These are phyloP conservation scores for Sextonia rubra DNA, from an alignment of 164 flowering plant genomes.

Conservation along the genomic window DNA sequence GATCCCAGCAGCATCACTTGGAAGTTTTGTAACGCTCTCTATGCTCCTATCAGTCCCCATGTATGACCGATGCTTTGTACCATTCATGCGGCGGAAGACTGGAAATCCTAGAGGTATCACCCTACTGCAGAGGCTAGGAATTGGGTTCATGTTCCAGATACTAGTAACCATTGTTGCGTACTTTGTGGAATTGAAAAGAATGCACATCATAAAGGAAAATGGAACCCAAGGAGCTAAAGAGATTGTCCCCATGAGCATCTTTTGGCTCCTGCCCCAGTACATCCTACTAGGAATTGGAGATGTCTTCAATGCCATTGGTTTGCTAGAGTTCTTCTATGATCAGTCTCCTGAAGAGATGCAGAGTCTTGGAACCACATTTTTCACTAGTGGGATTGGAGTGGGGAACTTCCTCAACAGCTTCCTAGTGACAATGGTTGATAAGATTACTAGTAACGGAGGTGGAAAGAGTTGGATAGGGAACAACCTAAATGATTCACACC, in stretches of 20 bases:
- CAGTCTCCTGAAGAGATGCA: constrained; percentile 84
- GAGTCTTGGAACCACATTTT: constrained; percentile 80
- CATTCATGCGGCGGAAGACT: constrained; percentile 52
- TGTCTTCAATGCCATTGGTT: constrained; percentile 69
- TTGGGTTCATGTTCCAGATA: constrained; percentile 58
- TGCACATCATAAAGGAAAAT: constrained; percentile 38
- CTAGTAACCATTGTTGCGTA: constrained; percentile 56
- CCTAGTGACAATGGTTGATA: constrained; percentile 68
- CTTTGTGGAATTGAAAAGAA: constrained; percentile 48
- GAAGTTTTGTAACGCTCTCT: constrained; percentile 69
- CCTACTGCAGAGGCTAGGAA: constrained; percentile 70
- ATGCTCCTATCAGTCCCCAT: constrained; percentile 69
- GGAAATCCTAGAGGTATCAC: constrained; percentile 83
- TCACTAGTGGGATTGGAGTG: constrained; percentile 75
- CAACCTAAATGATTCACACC: constrained; percentile 69
- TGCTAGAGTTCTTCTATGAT: constrained; percentile 78
- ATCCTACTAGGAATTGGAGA: constrained; percentile 66
- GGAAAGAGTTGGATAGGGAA: constrained; percentile 76
- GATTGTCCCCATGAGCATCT: constrained; percentile 71
- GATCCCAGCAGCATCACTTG: constrained; percentile 84
- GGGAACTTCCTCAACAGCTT: constrained; percentile 88
- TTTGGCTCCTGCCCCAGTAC: constrained; percentile 76
- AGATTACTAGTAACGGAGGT: constrained; percentile 43
- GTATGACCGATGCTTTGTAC: constrained; percentile 82
- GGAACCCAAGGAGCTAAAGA: constrained; percentile 32